Base-by-base conservation (phyloP, 192 early-diverging fungal genomes). In the Blastocladiella britannica region DNA sequence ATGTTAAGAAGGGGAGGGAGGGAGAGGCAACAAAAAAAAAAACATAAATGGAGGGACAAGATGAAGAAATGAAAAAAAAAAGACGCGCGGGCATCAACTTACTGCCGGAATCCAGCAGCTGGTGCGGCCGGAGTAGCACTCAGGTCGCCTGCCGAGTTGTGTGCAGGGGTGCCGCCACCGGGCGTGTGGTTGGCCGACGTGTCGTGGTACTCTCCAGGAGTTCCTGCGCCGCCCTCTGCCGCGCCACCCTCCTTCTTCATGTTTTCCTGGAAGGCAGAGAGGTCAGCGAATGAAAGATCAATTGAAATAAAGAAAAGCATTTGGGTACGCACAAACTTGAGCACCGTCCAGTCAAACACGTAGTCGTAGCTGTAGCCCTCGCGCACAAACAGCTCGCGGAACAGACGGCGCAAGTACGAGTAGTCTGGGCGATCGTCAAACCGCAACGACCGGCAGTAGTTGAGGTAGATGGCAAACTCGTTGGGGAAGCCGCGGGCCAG, bases 381-480 rank as follows among this genome's bases (percentile, higher is more conserved):
- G 53, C 84, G 77, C 25, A 85, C 74, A 75, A 86, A 88, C 52
- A 92, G 65, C 55, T 88, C 85, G 54, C 80, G 73, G 75, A 92
- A 89, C 26, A 92, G 72, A 51, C 84, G 82, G 62, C 84, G 80
- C n/a, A 92, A 71, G 62, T 88, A 92, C 26, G 74, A 73, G 67
- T 92, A 92, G 62, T 92, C 89, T 23, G 89, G 89, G 65, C 88
- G 87, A 59, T 90, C 88, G 63, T 92, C 89, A 65, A 92, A 92
- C 12, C 86, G 77, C 61, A 90, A 70, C 9, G 74, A 78, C 43
- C 86, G 82, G 54, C 82, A 77, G 60, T 92, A 92, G 67, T 90
- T 89, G 58, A 92, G 69, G 60, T 88, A 92, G 29, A 84, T 79
- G 22, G 81, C 79, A 70, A 92, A 90, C 67, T 92, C 89, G 63